Evolutionary conservation across 1,139 yeast species (phyloP).

Genomic region (Yamadazyma diospyri): DNA sequence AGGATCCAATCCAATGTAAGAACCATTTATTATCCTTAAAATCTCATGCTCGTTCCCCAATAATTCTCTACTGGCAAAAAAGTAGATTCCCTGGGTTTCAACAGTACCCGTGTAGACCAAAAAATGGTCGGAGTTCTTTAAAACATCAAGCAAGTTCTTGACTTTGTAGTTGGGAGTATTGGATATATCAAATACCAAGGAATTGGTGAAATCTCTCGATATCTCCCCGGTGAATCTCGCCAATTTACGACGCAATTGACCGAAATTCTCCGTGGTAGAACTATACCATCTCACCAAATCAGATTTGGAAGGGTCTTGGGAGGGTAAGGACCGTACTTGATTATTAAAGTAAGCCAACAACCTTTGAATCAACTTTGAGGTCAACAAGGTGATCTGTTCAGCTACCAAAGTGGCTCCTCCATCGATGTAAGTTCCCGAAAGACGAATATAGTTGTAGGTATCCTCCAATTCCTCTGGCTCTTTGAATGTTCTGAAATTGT

Average conservation of each 20-base stretch:
- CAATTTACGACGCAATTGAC: conserved; percentile 80
- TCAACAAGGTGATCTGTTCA: conserved; percentile 63
- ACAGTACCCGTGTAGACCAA: conserved; percentile 71
- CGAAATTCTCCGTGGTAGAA: conserved; percentile 80
- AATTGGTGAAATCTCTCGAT: conserved; percentile 71
- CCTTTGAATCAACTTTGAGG: conserved; percentile 65
- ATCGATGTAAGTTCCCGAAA: conserved; percentile 68
- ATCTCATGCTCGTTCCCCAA: conserved; percentile 43
- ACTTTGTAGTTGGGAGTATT: conserved; percentile 47
- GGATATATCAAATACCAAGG: conserved; percentile 62
- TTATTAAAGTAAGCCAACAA: conserved; percentile 67
- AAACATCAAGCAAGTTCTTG: conserved; percentile 51
- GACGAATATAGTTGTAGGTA: conserved; percentile 72
- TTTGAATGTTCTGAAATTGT: conserved; percentile 76
- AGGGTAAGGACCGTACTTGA: conserved; percentile 66
- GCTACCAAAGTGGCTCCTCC: conserved; percentile 88
- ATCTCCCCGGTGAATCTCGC: conserved; percentile 72
- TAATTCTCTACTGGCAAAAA: conserved; percentile 64
- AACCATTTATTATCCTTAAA: conserved; percentile 41
- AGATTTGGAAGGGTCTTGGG: conserved; percentile 40
- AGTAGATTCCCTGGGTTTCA: conserved; percentile 73
- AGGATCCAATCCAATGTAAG: conserved; percentile 40
- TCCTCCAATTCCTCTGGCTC: conserved; percentile 88
- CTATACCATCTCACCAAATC: conserved; percentile 79
- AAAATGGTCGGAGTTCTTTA: conserved; percentile 69